Conservation (phyloP, 305 asterid species). For the Coffea humblotiana region DNA sequence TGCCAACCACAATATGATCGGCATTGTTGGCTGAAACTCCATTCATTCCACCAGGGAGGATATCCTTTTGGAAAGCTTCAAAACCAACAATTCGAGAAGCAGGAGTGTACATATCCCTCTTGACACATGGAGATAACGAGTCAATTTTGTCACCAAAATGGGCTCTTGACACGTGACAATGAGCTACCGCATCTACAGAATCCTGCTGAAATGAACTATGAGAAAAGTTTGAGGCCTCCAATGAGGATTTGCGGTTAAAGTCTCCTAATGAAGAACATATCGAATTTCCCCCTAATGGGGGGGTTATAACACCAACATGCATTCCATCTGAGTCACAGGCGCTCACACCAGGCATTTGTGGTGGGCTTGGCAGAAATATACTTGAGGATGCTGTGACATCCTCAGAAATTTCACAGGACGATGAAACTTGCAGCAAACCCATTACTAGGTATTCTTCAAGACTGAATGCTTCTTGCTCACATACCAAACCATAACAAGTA, state of each 20-base stretch:
- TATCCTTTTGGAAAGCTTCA: conserved; percentile 33
- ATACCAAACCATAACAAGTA: neutral
- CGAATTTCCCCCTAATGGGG: conserved; percentile 31
- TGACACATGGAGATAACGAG: conserved; percentile 31
- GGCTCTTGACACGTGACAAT: conserved; percentile 24
- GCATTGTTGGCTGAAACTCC: conserved; percentile 24
- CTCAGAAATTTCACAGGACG: conserved; percentile 40
- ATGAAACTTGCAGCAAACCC: conserved; percentile 67
- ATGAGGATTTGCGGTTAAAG: conserved; percentile 36
- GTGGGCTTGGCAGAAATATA: conserved; percentile 31
- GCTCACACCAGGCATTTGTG: conserved; percentile 31
- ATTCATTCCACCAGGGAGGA: conserved; percentile 24
- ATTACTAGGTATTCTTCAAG: conserved; percentile 27
- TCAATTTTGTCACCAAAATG: conserved; percentile 25
- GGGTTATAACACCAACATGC: conserved; percentile 29
- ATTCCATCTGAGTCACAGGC: conserved; percentile 34
- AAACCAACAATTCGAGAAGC: conserved; percentile 67
- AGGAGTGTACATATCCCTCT: conserved; percentile 41
- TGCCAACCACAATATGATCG: conserved; percentile 24
- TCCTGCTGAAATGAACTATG: conserved; percentile 25
- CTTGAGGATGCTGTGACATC: conserved; percentile 32
- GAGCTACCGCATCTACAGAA: conserved; percentile 24
- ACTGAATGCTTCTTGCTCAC: neutral
- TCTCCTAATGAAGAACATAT: conserved; percentile 42
- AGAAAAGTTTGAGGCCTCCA: conserved; percentile 32